phyloP scores from a whole-genome alignment of 768 basidiomycete genomes.

The Krasilnikovozyma curviuscula region DNA sequence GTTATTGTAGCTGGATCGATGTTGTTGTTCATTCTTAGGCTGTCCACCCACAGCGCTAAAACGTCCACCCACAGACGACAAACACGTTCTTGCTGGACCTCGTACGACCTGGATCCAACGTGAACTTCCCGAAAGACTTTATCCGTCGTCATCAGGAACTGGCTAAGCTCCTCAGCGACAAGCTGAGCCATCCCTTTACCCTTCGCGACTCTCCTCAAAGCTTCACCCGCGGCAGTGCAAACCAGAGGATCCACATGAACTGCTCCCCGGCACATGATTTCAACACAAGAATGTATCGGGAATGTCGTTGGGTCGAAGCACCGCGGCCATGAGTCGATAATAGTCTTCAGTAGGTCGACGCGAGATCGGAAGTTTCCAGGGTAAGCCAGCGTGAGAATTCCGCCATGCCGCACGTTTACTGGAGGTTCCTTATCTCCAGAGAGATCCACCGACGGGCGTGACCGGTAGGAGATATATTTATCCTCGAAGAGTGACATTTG shows the following conservation, averaged over 20 bases:
- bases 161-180: slow-evolving; percentile 45
- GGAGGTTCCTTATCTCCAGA: slow-evolving; percentile 8
- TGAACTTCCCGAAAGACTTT: slow-evolving; percentile 44
- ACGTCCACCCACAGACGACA: slow-evolving; percentile 54
- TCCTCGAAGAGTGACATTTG: slow-evolving; percentile 70
- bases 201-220: slow-evolving; percentile 53
- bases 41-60: slow-evolving; percentile 47
- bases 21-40: not conserved
- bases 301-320: slow-evolving; percentile 37
- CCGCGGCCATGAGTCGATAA: slow-evolving; percentile 70
- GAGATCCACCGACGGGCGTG: slow-evolving; percentile 18
- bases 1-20: not conserved
- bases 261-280: slow-evolving; percentile 62
- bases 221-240: slow-evolving; percentile 44
- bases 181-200: slow-evolving; percentile 28
- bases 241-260: slow-evolving; percentile 64
- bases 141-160: slow-evolving; percentile 53
- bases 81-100: slow-evolving; percentile 47
- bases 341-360: slow-evolving; percentile 51
- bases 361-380: slow-evolving; percentile 40
- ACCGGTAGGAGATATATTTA: slow-evolving; percentile 29
- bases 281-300: slow-evolving; percentile 47
- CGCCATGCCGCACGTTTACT: slow-evolving; percentile 10
- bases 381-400: slow-evolving; percentile 47
- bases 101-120: slow-evolving; percentile 29